Base-by-base conservation (phyloP, 2,329 filamentous ascomycete species). In the Fusarium anthophilum region DNA sequence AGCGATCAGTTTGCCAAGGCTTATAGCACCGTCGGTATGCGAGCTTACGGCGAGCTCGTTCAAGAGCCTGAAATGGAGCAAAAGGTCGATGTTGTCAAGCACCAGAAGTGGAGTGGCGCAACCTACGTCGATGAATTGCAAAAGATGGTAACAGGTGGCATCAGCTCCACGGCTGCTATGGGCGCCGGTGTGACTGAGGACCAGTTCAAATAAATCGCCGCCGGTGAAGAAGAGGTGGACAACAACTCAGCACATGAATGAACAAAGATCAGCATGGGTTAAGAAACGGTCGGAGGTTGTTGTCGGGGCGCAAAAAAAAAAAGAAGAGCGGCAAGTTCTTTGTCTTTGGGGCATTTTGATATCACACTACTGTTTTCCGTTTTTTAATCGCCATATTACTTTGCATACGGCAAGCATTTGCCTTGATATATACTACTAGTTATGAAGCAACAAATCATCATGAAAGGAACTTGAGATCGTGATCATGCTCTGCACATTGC, bases 81-180 rank as follows among this genome's bases (percentile, higher is more conserved):
- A 69, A 92, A 92, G 70, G 92, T 98, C 70, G 96, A 99, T 81
- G 96, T 99, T 44, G 94, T 99, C 74, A 98, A 94, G 85, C 96
- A 99, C 87, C 96, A 99, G 90, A 99, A 98, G 85, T 99, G 96
- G 96, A 94, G 91, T 79, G 96, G 96, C 56, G 96, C 96, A 28
- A 95, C 93, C 76, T 98, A 98, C 81, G 93, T 96, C 26, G 96
- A 99, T 82, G 95, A 97, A 83, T 81, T 98, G 86, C 87, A 98
- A 83, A 98, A 97, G 90, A 98, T 99, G 95, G 94, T 99, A 39
- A 95, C 92, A 9, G 96, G 96, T 5, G 96, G 96, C 74, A 91
- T 98, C 64, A 95, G 92, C 82, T 95, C 92, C 73, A 98, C 96
- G 3, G 94, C 94, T 69, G 96, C 96, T 26, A 99, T 99, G 96